Conservation (phyloP, 2,329 filamentous ascomycete species). For the Coleophoma cylindrospora region DNA sequence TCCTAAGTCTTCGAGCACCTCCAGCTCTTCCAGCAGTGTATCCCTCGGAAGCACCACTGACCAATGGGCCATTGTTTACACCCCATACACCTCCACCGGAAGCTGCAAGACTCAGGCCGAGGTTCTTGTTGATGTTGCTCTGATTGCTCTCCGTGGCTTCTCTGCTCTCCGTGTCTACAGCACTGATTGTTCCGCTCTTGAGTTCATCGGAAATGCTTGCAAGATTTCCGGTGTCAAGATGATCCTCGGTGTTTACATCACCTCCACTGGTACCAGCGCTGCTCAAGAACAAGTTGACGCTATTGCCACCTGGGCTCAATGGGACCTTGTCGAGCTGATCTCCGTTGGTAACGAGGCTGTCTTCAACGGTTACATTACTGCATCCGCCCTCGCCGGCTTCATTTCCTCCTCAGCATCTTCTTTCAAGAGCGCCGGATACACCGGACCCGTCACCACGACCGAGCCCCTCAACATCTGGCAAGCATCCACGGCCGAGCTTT, state of each 20-base stretch:
- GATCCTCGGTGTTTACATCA: conserved; percentile 86
- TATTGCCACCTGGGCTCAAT: conserved; percentile 69
- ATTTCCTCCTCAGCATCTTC: conserved; percentile 60
- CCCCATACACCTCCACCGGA: conserved; percentile 58
- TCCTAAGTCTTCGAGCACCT: conserved; percentile 22
- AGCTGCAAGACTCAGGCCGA: conserved; percentile 59
- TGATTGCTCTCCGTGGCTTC: conserved; percentile 65
- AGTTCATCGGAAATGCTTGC: conserved; percentile 68
- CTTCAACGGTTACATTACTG: conserved; percentile 65
- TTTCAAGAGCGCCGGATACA: conserved; percentile 64
- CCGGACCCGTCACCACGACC: conserved; percentile 72
- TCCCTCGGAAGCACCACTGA: conserved; percentile 14
- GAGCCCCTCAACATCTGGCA: conserved; percentile 80
- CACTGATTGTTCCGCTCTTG: conserved; percentile 81
- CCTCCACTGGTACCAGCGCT: conserved; percentile 51
- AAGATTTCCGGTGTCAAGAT: conserved; percentile 65
- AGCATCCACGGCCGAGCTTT: conserved; percentile 56
- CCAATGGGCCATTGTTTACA: conserved; percentile 74
- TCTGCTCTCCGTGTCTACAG: conserved; percentile 76
- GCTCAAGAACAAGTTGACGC: conserved; percentile 64
- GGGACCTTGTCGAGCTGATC: conserved; percentile 71
- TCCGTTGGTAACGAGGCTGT: conserved; percentile 90
- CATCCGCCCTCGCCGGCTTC: conserved; percentile 62
- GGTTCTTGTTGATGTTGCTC: conserved; percentile 54
- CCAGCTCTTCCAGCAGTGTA: conserved; percentile 1